Evolutionary conservation across 352 stramenopile genomes (phyloP), one percentile per base, ranked within the genome.

Genomic region (Thalassiosira livingstoniorum): DNA sequence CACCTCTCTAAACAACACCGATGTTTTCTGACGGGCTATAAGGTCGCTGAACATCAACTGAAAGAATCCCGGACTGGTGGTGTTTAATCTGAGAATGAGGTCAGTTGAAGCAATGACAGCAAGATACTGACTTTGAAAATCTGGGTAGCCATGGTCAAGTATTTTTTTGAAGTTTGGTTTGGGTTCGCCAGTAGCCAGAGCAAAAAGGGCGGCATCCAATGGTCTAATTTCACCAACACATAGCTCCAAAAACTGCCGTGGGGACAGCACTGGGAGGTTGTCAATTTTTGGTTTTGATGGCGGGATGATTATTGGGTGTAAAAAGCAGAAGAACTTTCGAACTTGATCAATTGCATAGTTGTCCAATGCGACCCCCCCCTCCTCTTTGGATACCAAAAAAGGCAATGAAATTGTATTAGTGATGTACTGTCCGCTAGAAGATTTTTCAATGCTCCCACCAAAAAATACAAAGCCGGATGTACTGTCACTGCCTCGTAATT

Each of bases 21-120:
- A 55, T 15, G 23, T 3, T 4, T 7, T 43, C 27, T 71, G 39
- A 21, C 37, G 47, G 18, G 61, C 27, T n/a, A 78, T 3, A 2
- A 62, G 60, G 18, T 78, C 32, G 10, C 39, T 18, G n/a, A 78
- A 21, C 70, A 78, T 78, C 18, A 71, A 29, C 27, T 78, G 70
- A 45, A 78, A 54, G n/a, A 51, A 37, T 23, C 25, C 29, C n/a
- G n/a, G n/a, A 42, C 71, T 60, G 37, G 15, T 64, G 5, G 23
- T 35, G 10, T 27, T 55, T n/a, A 37, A 78, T 4, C 39, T 25
- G n/a, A 63, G 2, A 29, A 71, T 31, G 18, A 78, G 43, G 21
- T 71, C 70, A 43, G n/a, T 32, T 21, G 58, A 39, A 2, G 60
- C 58, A 35, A 35, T 25, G 2, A 62, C n/a, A 32, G 70, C 70